Evolutionary conservation across 1,139 yeast species (phyloP), one percentile per base, ranked within the genome.

Genomic region (Nakaseomyces bracarensis): DNA sequence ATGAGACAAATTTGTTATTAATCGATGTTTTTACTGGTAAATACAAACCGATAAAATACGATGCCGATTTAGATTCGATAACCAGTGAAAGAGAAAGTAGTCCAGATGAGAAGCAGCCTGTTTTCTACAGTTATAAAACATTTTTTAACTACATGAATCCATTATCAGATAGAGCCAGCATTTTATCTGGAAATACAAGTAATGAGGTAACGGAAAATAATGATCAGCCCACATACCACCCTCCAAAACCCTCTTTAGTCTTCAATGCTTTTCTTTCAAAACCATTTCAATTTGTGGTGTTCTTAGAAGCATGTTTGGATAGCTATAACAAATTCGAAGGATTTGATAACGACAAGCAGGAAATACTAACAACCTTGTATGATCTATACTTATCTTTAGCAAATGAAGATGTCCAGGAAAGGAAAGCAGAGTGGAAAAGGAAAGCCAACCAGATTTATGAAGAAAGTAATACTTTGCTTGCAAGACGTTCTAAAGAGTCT

Each of bases 1-100:
- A 82, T 46, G 89, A 82, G 47, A 82, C 95, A 0, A 87, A 96
- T 0, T 80, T 81, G 33, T 63, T 91, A 35, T 68, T 89, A 43
- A 89, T 91, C 44, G 82, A 83, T 34, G 82, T 89, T 1, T 91
- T 91, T 58, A 89, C 97, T 0, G 97, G 97, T 0, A 77, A 75
- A 45, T 91, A 81, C 56, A 65, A 64, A 15, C 83, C 91, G 1
- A 54, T 53, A 36, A 43, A 49, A 9, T 47, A 46, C 19, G 36
- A 21, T 33, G 43, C 39, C 9, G 47, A 44, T 8, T 42, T 42
- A 27, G 38, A 38, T 13, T 41, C 41, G 13, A 38, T 37, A 16
- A 40, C 39, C 10, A 42, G 38, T 16, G 28, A 39, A 9, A 21
- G 19, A 4, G 21, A 23, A 6, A 38, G 18, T 13, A 36, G 23